phyloP scores from a whole-genome alignment of 495 filamentous ascomycete species.

The Achaetomiella virescens region DNA sequence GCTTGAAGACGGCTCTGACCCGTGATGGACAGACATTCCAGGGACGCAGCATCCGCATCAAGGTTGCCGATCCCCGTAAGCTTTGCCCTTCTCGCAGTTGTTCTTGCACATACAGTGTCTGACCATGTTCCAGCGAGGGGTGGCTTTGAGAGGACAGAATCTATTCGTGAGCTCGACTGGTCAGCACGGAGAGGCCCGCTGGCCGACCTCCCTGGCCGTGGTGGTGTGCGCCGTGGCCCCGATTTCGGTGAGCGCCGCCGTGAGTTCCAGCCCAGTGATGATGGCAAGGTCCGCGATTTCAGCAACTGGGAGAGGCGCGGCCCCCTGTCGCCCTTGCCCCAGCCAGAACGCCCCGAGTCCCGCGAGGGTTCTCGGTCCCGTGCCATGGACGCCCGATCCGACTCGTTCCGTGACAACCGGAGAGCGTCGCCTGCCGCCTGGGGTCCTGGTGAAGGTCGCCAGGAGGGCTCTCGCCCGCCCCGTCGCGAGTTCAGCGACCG shows the following conservation, averaged over 20 bases:
- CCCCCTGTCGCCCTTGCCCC: conserved; percentile 68
- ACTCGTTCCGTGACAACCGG: conserved; percentile 50
- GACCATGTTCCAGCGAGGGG: conserved; percentile 62
- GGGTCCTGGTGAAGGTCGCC: conserved; percentile 46
- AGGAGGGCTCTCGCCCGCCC: conserved; percentile 75
- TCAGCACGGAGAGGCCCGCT: conserved; percentile 83
- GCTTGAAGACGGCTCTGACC: conserved; percentile 84
- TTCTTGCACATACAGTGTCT: conserved; percentile 17
- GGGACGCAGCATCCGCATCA: conserved; percentile 81
- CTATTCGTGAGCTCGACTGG: conserved; percentile 49
- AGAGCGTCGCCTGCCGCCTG: conserved; percentile 68
- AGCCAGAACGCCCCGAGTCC: conserved; percentile 46
- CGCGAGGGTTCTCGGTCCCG: conserved; percentile 66
- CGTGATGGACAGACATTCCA: conserved; percentile 72
- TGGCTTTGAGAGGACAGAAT: conserved; percentile 41
- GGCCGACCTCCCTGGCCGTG: conserved; percentile 55
- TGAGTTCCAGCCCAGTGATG: conserved; percentile 44
- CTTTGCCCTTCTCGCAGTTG: neutral
- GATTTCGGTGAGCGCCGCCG: conserved; percentile 41
- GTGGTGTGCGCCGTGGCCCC: conserved; percentile 40
- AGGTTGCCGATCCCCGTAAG: conserved; percentile 45
- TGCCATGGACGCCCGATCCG: conserved; percentile 51
- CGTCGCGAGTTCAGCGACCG: conserved; percentile 72
- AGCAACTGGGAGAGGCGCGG: conserved; percentile 94
- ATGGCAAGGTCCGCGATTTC: conserved; percentile 82